Percentiles rank a stretch among this genome's conserved stretches.
Evolutionary conservation across 345 rosid genomes (phyloP).

Genomic region (Gossypium raimondii): DNA sequence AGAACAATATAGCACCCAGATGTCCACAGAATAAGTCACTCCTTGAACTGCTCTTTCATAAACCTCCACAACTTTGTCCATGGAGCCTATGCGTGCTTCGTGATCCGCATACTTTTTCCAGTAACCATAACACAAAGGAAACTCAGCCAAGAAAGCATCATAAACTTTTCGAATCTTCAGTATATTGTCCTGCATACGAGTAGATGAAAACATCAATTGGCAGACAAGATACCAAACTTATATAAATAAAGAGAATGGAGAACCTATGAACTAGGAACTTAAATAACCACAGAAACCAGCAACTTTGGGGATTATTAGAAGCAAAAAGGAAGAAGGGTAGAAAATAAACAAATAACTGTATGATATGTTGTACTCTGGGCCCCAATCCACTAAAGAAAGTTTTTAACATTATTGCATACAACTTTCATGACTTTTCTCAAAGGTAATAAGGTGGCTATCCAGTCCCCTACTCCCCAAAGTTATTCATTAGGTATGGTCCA

Average conservation of each 20-base stretch:
- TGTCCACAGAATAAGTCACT: conserved; percentile 97
- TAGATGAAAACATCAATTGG: conserved; percentile 19
- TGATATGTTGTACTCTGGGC: neutral
- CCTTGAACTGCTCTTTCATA: conserved; percentile 89
- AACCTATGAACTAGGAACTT: neutral
- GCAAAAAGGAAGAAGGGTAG: neutral
- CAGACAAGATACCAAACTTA: neutral
- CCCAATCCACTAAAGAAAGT: neutral
- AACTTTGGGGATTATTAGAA: neutral
- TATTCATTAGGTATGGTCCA: neutral
- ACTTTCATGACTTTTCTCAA: neutral
- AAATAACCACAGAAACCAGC: neutral
- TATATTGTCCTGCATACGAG: conserved; percentile 61
- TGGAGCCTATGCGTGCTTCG: conserved; percentile 77
- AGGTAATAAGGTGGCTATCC: neutral
- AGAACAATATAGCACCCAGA: conserved; percentile 87
- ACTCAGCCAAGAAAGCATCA: conserved; percentile 89
- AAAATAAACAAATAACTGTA: neutral
- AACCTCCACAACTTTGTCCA: conserved; percentile 95
- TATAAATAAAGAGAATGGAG: no score
- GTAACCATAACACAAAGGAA: conserved; percentile 94
- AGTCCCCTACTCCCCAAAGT: neutral
- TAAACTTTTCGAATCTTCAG: conserved; percentile 76
- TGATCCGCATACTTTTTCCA: conserved; percentile 99
- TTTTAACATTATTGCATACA: neutral